Evolutionary conservation across 768 basidiomycete species (phyloP), one percentile per base, ranked within the genome.

Genomic region (Suillus weaverae): DNA sequence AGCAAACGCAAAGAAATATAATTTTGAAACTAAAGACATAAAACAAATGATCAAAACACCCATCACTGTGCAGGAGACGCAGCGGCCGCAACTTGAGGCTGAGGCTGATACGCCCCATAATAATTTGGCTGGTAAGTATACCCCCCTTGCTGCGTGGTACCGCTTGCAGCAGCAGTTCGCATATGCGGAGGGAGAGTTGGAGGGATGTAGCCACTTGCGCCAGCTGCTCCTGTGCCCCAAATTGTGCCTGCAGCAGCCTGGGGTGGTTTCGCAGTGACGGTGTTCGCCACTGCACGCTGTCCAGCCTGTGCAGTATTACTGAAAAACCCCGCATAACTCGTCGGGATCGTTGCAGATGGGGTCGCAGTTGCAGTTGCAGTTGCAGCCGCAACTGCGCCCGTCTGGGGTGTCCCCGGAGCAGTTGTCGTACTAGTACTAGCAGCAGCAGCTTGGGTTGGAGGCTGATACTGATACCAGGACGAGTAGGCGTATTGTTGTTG

Each of bases 271-370:
- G 69, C 61, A 22, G 64, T 41, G 50, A 85, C 84, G 0, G 86
- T 86, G 55, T 86, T 87, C 11, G 85, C 85, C 7, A 86, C 85
- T 3, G 83, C 85, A 5, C 85, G 82, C 62, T 84, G 80, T 33
- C 74, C 76, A 32, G 73, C 41, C 36, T 79, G 77, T 62, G 73
- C 64, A 48, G 67, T 50, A 7, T 68, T 63, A 48, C 71, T 76
- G 65, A 81, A 84, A 62, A 82, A 83, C 35, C 79, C 72, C 0
- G 81, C 78, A 63, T 84, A 84, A 36, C 72, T 76, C 22, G 74
- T 71, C 9, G 78, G 72, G 46, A 76, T 72, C 35, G 81, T 62
- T 16, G 72, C 66, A 13, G 75, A 62, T 6, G 75, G 64, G 38
- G 71, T 62, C 11, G 74, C 70, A 10, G 75, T 69, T 53, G 76